Base-by-base conservation (phyloP, 176 grass and related monocot genomes). In the Oryza punctata region DNA sequence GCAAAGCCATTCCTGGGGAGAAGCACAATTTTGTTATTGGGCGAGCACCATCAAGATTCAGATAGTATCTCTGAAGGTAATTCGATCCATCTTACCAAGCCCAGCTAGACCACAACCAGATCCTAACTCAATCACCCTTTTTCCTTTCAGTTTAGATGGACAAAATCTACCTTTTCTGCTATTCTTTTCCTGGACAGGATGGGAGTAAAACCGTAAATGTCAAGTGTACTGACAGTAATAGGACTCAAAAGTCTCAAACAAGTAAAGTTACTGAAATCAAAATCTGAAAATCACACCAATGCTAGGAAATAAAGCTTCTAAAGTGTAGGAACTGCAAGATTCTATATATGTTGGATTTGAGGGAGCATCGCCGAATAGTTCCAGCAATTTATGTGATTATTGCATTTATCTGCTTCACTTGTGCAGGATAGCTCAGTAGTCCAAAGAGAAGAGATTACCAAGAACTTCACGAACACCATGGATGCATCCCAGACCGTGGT, bases 401-500 rank as follows among this genome's bases (percentile, higher is more conserved):
- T 30, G 45, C 30, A 3, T 69, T 70, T 77, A 41, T 33, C 25
- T 19, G 41, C 47, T 45, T 70, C 11, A 67, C 14, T 41, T 33
- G 52, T 35, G 1, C 18, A 81, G 2, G 13, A 76, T 26, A 44
- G 43, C 10, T 40, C 38, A 38, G 35, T 59, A 27, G 2, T 67
- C 40, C 12, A 47, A 60, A 44, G 1, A 35, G 0, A 29, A 49
- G 57, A 4, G 0, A 81, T 85, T 94, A 98, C 96, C 96, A 98
- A 75, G 77, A 91, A 98, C 52, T 98, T 98, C 43, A 82, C 92
- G 59, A 98, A 94, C 45, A 98, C 96, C 96, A 98, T 98, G 4
- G 93, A 98, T 54, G 96, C 89, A 84, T 98, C 96, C 96, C 96
- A 98, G 60, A 98, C 96, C 26, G 96, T 95, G 23, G 92, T 98